Base-by-base conservation (phyloP, 2,329 filamentous ascomycete genomes). In the Fusarium chaquense region DNA sequence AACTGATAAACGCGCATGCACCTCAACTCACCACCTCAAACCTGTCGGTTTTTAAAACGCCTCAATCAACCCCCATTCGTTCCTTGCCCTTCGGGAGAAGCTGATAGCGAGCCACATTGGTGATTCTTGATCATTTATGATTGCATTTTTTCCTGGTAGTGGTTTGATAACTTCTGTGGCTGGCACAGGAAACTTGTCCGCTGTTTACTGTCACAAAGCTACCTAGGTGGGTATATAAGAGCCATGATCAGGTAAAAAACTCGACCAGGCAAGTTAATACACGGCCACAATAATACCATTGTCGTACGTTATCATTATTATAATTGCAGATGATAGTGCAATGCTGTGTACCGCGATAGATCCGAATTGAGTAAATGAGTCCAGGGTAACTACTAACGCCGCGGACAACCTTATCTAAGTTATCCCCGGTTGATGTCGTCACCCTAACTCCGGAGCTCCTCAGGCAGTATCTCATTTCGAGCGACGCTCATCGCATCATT, bases 1-100 rank as follows among this genome's bases (percentile, higher is more conserved):
- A 76, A 10, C 73, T 82, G n/a, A 55, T 79, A 56, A 82, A 82
- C 33, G 78, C 82, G 15, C 80, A 82, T 82, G 15, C 80, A 82
- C 28, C 28, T 82, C 11, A 79, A 82, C 62, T 81, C 78, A 2
- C 73, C 78, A 7, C 57, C 71, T 0, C 20, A 6, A 7, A 33
- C 10, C 26, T 62, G 76, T 22, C 40, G 67, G 8, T 75, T 75
- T 4, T 79, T 73, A n/a, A 63, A 53, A 6, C 76, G 80, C 6
- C 77, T 76, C 0, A 55, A 58, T 2, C 79, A 81, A 56, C 40
- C 81, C 2, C 66, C 71, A 1, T 74, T 77, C 16, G 63, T 73
- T 3, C 67, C 75, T 0, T 58, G 57, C 6, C 62, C 78, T 15
- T 65, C 82, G 28, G 70, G 62, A 26, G 65, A 66, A 16, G 59